Evolutionary conservation across 192 early-diverging fungal species (phyloP).

Genomic region (Diversispora epigaea): DNA sequence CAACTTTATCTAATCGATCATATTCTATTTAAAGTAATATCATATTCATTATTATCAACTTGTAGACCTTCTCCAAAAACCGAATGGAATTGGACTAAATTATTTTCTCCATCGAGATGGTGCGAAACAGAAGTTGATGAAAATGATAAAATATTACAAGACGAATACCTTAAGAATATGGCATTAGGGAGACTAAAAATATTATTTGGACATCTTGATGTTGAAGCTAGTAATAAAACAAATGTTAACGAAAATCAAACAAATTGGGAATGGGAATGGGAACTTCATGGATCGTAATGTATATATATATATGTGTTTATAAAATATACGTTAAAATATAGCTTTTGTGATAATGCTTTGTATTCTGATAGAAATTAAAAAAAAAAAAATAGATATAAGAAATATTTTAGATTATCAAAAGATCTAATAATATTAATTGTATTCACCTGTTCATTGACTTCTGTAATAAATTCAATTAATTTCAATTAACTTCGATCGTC

Average conservation of each 20-base stretch:
- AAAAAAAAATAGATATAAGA: no score
- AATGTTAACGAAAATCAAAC: neutral
- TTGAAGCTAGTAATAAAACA: neutral
- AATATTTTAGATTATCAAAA: no score
- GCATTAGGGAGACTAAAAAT: conserved; percentile 12
- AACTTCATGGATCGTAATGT: no score
- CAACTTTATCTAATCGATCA: conserved; percentile 25
- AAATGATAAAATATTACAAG: neutral
- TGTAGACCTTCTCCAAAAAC: conserved; percentile 21
- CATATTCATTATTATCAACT: neutral
- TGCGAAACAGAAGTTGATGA: neutral
- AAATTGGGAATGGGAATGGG: neutral
- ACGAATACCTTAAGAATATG: neutral
- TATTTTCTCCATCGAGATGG: conserved; percentile 24
- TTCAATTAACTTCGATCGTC: neutral
- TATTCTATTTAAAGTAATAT: neutral
- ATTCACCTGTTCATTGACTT: no score
- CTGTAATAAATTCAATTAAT: neutral
- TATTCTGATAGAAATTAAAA: no score
- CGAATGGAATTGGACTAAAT: conserved; percentile 27
- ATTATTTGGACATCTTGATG: conserved; percentile 18
- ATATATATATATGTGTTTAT: no score
- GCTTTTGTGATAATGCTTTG: no score
- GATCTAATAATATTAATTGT: no score
- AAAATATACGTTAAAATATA: no score